Evolutionary conservation across 306 rosid species (phyloP).

Genomic region (Hylodesmum podocarpum): DNA sequence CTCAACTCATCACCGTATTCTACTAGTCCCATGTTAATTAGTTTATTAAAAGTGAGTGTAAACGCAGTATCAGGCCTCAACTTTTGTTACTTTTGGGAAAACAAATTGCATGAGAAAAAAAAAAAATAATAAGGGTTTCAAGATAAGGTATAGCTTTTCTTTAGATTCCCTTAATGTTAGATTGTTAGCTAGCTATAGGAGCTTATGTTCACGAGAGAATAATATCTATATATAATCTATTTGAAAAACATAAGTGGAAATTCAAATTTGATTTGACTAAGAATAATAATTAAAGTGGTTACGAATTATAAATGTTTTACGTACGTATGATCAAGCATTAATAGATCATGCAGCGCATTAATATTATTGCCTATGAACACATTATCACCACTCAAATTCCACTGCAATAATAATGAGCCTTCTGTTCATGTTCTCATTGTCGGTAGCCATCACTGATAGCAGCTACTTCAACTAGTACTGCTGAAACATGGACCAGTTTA

Average conservation of each 20-base stretch:
- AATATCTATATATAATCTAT: not conserved
- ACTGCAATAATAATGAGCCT: constrained; percentile 17
- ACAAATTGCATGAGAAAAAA: not conserved
- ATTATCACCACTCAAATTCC: not conserved
- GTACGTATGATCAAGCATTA: not conserved
- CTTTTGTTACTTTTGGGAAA: not conserved
- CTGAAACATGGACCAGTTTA: constrained; percentile 1
- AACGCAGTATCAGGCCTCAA: not conserved
- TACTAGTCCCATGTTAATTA: not conserved
- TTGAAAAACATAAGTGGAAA: constrained; percentile 14
- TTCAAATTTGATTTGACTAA: constrained; percentile 20
- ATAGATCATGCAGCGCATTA: not conserved
- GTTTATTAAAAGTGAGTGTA: not conserved
- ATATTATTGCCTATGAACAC: not conserved
- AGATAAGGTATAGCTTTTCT: not conserved
- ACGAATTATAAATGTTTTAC: not conserved
- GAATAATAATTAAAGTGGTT: constrained; percentile 3
- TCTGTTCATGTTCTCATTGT: not conserved
- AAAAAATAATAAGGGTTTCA: no score
- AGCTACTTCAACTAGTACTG: not conserved
- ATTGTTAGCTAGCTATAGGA: not conserved
- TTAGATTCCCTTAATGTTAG: not conserved
- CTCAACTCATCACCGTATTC: no score
- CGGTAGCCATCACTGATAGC: constrained; percentile 16
- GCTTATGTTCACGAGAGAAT: not conserved